phyloP scores from a whole-genome alignment of 1,284 basidiomycete genomes.

The Apiotrichum mycotoxinovorans region DNA sequence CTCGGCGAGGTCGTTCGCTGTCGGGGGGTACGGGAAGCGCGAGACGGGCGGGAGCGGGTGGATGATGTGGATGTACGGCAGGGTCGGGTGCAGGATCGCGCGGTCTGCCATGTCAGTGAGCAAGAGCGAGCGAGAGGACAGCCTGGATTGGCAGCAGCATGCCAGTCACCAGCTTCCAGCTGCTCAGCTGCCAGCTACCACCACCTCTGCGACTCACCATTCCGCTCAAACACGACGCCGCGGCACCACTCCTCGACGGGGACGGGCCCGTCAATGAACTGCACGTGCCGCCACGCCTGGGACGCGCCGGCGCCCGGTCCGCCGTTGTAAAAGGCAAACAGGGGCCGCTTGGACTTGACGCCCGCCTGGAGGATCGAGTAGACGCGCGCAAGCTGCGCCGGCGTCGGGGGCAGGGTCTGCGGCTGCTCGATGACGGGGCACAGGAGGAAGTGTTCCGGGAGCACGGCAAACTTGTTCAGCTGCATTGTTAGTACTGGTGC shows the following conservation, averaged over 20 bases:
- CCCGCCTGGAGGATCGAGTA: conserved; percentile 69
- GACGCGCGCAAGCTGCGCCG: conserved; percentile 68
- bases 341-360: conserved; percentile 53
- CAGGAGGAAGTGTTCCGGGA: conserved; percentile 74
- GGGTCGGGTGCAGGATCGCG: conserved; percentile 62
- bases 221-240: conserved; percentile 58
- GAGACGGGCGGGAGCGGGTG: conserved; percentile 52
- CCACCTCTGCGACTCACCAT: conserved; percentile 53
- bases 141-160: background rate
- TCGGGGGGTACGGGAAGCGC: conserved; percentile 53
- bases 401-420: conserved; percentile 72
- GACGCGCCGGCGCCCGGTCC: conserved; percentile 78
- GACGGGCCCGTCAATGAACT: conserved; percentile 68
- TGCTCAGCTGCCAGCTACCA: too few species aligned
- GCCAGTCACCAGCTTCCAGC: too few species aligned
- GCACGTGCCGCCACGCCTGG: conserved; percentile 81
- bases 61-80: conserved; percentile 77
- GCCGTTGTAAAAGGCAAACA: conserved; percentile 84
- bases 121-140: background rate
- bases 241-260: conserved; percentile 69
- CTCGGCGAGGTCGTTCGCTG: conserved; percentile 42
- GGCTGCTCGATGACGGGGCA: conserved; percentile 45
- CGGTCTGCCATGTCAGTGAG: conserved; percentile 55
- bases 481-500: conserved; percentile 13
- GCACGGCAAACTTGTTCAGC: conserved; percentile 61